These are phyloP conservation scores for Scheffersomyces lignicola DNA, from an alignment of 1,139 yeast genomes.

Conservation along the genomic window DNA sequence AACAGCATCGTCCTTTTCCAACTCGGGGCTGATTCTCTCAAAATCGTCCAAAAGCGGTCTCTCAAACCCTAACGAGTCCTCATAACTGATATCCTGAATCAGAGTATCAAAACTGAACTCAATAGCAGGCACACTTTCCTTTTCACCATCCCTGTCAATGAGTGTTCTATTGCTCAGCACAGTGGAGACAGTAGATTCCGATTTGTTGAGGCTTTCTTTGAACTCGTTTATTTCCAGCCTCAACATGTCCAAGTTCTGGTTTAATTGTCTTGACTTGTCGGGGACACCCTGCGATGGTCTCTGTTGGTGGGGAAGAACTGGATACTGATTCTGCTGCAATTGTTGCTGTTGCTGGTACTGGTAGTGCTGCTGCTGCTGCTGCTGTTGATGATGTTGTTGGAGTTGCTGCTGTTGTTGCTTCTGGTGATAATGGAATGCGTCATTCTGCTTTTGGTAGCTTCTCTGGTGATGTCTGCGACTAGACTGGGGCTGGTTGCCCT, in stretches of 20 bases:
- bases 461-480: conserved; percentile 7
- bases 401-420: conserved; percentile 11
- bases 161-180: conserved; percentile 5
- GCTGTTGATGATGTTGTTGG: conserved; percentile 7
- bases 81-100: conserved; percentile 42
- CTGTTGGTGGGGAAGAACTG: conserved; percentile 6
- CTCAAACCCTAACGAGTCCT: conserved; percentile 43
- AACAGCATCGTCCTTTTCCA: background rate
- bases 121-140: background rate
- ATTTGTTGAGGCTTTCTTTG: conserved; percentile 40
- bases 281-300: conserved; percentile 10
- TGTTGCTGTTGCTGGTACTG: conserved; percentile 5
- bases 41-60: conserved; percentile 17
- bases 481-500: conserved; percentile 5
- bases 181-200: conserved; percentile 17
- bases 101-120: conserved; percentile 40
- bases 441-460: conserved; percentile 6
- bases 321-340: conserved; percentile 8
- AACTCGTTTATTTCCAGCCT: conserved; percentile 48
- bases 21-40: conserved; percentile 7
- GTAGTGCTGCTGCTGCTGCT: conserved; percentile 1
- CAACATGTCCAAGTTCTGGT: conserved; percentile 44
- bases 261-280: conserved; percentile 35
- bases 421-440: conserved; percentile 7
- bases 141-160: background rate